Evolutionary conservation across 2,329 filamentous ascomycete species (phyloP).

Genomic region (Coleophoma crateriformis): DNA sequence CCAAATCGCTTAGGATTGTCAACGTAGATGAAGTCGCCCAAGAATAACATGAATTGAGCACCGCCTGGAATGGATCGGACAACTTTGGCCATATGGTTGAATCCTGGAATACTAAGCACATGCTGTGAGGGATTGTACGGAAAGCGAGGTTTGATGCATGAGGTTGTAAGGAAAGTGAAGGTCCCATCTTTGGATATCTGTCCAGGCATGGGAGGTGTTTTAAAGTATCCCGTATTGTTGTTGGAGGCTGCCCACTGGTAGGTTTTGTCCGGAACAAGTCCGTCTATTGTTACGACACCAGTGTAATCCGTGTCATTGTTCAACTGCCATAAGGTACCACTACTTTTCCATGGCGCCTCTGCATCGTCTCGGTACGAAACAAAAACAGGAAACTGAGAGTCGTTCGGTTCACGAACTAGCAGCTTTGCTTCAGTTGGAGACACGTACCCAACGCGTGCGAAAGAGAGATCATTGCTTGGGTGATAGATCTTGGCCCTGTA

Average conservation of each 20-base stretch:
- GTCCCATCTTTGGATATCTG: slow-evolving; percentile 58
- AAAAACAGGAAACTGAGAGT: slow-evolving; percentile 67
- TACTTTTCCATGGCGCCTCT: slow-evolving; percentile 58
- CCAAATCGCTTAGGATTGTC: slow-evolving; percentile 84
- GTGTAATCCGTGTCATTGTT: slow-evolving; percentile 81
- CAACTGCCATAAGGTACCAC: slow-evolving; percentile 59
- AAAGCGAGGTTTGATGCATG: slow-evolving; percentile 59
- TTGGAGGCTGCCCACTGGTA: slow-evolving; percentile 88
- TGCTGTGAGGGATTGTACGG: background rate
- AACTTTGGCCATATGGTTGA: slow-evolving; percentile 69
- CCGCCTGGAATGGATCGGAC: slow-evolving; percentile 57
- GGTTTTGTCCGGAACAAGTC: slow-evolving; percentile 58
- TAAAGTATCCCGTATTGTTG: slow-evolving; percentile 78
- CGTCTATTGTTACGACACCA: slow-evolving; percentile 57
- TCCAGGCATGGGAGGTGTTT: slow-evolving; percentile 67
- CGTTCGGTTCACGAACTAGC: slow-evolving; percentile 78
- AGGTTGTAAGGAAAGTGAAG: slow-evolving; percentile 88
- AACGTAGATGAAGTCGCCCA: slow-evolving; percentile 85
- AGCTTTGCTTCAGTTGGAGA: slow-evolving; percentile 75
- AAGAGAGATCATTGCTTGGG: slow-evolving; percentile 70
- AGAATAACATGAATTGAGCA: slow-evolving; percentile 74
- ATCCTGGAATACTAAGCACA: slow-evolving; percentile 56
- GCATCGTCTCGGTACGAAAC: slow-evolving; percentile 60
- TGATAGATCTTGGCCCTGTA: slow-evolving; percentile 68
- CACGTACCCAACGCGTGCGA: slow-evolving; percentile 83